A percentile compares a stretch with the other conserved stretches of the same genome.
phyloP scores from a whole-genome alignment of 75 land plant genomes.

The Isoetes taiwanensis region DNA sequence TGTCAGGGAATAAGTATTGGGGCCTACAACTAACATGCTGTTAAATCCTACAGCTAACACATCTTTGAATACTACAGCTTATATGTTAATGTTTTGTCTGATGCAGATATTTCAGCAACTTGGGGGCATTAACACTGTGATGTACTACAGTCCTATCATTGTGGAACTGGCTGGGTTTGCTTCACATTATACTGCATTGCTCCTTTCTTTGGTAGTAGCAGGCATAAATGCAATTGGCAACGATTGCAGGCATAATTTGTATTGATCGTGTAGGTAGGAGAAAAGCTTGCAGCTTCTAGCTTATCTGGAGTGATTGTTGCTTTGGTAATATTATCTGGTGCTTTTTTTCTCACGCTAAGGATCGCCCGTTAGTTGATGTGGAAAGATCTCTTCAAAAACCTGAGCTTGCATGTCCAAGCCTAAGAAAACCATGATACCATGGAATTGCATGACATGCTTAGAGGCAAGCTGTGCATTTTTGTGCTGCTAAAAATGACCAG shows the following conservation, averaged over 20 bases:
- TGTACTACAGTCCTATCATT: slow-evolving; percentile 95
- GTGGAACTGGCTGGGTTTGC: slow-evolving; percentile 89
- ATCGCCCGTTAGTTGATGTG: slow-evolving; percentile 10
- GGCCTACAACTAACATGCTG: too few relatives aligned
- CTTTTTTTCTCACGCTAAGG: slow-evolving; percentile 40
- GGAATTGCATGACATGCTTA: slow-evolving; percentile 33
- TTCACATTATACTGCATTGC: slow-evolving; percentile 68
- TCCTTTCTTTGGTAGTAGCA: slow-evolving; percentile 66
- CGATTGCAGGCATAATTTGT: slow-evolving; percentile 58
- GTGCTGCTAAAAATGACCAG: slow-evolving; percentile 24
- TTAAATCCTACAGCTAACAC: too few relatives aligned
- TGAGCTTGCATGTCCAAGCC: slow-evolving; percentile 10
- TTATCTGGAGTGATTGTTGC: slow-evolving; percentile 68
- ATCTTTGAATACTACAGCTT: too few relatives aligned
- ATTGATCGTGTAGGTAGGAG: slow-evolving; percentile 77
- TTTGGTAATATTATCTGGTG: slow-evolving; percentile 45
- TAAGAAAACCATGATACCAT: slow-evolving; percentile 6
- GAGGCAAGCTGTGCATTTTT: slow-evolving; percentile 36
- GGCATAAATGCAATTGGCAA: slow-evolving; percentile 77
- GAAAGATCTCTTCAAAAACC: slow-evolving; percentile 7
- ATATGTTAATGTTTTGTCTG: too few relatives aligned
- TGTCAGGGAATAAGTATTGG: too few relatives aligned
- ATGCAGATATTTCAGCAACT: slow-evolving; percentile 92
- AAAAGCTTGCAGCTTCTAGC: slow-evolving; percentile 48
- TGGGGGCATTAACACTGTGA: slow-evolving; percentile 95